A percentile compares a stretch with the other conserved stretches of the same genome.
Conservation (phyloP, 169 alveolate species). For the Plasmodium reichenowi region DNA sequence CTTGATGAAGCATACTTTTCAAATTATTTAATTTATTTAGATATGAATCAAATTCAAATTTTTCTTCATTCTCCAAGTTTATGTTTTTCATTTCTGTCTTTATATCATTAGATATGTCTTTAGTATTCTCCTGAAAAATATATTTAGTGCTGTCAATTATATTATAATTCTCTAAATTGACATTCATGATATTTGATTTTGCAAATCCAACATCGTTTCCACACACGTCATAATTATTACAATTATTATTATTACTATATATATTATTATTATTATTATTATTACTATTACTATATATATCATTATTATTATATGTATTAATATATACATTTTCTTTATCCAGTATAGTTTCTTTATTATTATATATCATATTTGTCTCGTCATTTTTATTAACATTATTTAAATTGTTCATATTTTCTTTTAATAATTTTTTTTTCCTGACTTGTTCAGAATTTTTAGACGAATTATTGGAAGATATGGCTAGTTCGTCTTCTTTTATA, state of each 20-base stretch:
- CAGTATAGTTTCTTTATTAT: no score
- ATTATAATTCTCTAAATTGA: neutral
- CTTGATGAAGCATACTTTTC: conserved; percentile 37
- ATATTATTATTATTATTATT: neutral
- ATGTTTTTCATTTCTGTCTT: conserved; percentile 1
- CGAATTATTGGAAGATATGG: no score
- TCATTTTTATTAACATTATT: conserved; percentile 24
- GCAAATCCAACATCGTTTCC: neutral
- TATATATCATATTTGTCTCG: neutral
- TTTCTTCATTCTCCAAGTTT: conserved; percentile 16
- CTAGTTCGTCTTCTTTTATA: no score
- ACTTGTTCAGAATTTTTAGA: conserved; percentile 28
- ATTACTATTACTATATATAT: conserved; percentile 2
- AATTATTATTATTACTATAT: neutral
- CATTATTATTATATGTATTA: neutral
- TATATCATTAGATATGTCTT: conserved; percentile 10
- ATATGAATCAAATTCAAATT: conserved; percentile 38
- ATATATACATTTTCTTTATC: no score
- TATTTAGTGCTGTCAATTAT: neutral
- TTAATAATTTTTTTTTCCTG: conserved; percentile 37
- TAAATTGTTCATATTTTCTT: conserved; percentile 29
- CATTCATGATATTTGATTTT: neutral
- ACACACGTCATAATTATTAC: conserved; percentile 3
- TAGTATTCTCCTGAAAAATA: conserved; percentile 7
- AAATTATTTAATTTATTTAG: conserved; percentile 37